Base-by-base conservation (phyloP, 768 basidiomycete genomes). In the Boletus pseudopeckii region DNA sequence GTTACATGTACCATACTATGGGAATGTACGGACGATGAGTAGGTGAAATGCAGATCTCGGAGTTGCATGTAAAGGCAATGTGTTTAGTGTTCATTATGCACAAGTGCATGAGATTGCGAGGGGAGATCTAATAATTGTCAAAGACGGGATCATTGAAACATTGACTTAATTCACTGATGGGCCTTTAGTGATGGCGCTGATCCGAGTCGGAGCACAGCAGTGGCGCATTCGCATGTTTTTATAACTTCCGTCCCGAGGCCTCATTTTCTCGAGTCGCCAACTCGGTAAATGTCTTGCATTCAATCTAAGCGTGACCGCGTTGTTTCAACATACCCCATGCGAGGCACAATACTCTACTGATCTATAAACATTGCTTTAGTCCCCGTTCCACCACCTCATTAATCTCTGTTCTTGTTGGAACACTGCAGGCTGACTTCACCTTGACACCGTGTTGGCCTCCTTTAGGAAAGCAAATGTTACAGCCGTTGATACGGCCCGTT, bases 1-100 rank as follows among this genome's bases (percentile, higher is more conserved):
- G 42, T 37, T 34, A 39, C 36, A 36, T 55, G 57, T 51, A 22
- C 20, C 13, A 54, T 48, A 39, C 28, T 28, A 28, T 28, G 10
- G 41, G 26, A 38, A 22, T 48, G 45, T 54, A 56, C 39, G 59
- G 49, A 59, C 43, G 48, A 56, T 50, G 9, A 40, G 40, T 53
- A 18, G 36, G 47, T 47, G 55, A 44, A 51, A 46, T 45, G 28
- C 30, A 26, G 24, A 26, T 26, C 24, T 26, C 8, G 28, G 28
- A 9, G 28, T 8, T 8, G 8, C 28, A 9, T 28, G 9, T 9
- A 28, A 28, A 28, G 9, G 1, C 8, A 28, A 9, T 28, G 28
- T 28, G 28, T 28, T 9, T 28, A 28, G 26, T 28, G 26, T 28
- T 7, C 26, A 28, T 28, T 2, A 28, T 8, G 8, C 2, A 28